Base-by-base conservation (phyloP, 139 green algal species). In the Dunaliella sp. region DNA sequence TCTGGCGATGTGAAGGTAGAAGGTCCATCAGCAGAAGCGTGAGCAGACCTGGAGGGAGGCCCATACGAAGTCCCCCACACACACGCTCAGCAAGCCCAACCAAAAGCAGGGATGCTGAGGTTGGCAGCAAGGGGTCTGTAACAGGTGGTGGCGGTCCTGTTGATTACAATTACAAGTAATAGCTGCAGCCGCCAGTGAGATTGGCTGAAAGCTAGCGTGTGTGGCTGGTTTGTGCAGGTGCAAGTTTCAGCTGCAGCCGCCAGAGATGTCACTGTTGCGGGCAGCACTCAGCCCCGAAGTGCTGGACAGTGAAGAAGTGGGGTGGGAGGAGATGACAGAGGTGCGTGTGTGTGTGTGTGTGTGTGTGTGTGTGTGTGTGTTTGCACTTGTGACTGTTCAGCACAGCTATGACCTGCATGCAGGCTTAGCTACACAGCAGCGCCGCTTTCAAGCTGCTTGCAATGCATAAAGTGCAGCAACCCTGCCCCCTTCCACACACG, bases 291-390 rank as follows among this genome's bases (percentile, higher is more conserved):
- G 73, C 57, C 86, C 87, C 33, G 73, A 89, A 24, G 85, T 93
- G 25, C 84, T 91, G 74, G 88, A 89, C 38, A 85, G 83, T 26
- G 84, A 81, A 24, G 84, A 89, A 38, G 84, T 91, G 26, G 82
- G 87, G 26, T 94, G 91, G 92, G 89, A 94, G 89, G 92, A 94
- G 87, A 83, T 65, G 36, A 91, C 86, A 1, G 91, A 94, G 80
- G 81, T 79, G 34, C 12, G 37, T 36, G 38, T 65, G 48, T 65
- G 48, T 65, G 48, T 16, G 48, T 16, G 48, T 16, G 48, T 65
- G 48, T 65, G 48, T 65, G 16, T 65, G 48, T 65, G 48, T 65
- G 7, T 65, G 48, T 65, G 48, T 65, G 48, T 65, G 48, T 65
- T 26, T 65, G 48, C 48, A 65, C 48, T 65, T 65, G 48, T 16